Conservation (phyloP, 2,329 filamentous ascomycete species). For the Fusarium sp. region DNA sequence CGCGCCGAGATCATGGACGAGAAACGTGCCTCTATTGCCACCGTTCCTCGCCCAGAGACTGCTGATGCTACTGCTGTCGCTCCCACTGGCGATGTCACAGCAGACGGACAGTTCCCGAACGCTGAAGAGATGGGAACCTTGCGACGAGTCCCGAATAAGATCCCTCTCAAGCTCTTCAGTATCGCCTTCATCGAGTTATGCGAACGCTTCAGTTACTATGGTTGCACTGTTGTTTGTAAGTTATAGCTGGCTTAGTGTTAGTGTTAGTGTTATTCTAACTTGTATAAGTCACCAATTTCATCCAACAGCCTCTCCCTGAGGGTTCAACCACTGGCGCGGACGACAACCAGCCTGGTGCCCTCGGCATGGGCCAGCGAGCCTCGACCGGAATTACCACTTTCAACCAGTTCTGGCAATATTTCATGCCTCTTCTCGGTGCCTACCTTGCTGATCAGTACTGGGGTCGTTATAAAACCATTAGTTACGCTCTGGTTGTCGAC, state of each 20-base stretch:
- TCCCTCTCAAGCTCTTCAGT: slow-evolving; percentile 71
- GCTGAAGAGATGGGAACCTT: slow-evolving; percentile 62
- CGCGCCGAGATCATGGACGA: slow-evolving; percentile 50
- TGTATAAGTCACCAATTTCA: slow-evolving; percentile 69
- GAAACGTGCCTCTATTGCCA: slow-evolving; percentile 48
- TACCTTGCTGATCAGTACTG: slow-evolving; percentile 68
- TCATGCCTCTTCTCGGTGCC: slow-evolving; percentile 69
- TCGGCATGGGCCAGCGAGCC: slow-evolving; percentile 69
- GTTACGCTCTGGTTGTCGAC: slow-evolving; percentile 70
- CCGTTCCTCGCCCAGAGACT: slow-evolving; percentile 19
- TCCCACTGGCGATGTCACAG: slow-evolving; percentile 1
- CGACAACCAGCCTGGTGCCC: slow-evolving; percentile 62
- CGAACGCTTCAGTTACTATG: slow-evolving; percentile 81
- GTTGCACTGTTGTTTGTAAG: slow-evolving; percentile 73
- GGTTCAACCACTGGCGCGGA: slow-evolving; percentile 68
- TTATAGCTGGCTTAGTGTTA: slow-evolving; percentile 42
- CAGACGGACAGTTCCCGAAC: slow-evolving; percentile 41
- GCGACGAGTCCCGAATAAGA: slow-evolving; percentile 67
- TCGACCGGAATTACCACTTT: slow-evolving; percentile 61
- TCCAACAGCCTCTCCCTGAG: slow-evolving; percentile 68
- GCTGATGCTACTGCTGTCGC: slow-evolving; percentile 1
- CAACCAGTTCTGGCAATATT: slow-evolving; percentile 72
- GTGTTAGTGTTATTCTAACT: slow-evolving; percentile 5
- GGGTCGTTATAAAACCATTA: slow-evolving; percentile 78
- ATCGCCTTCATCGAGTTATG: slow-evolving; percentile 77